Evolutionary conservation across 2,329 filamentous ascomycete genomes (phyloP).

Genomic region (Xylariaceae sp.): DNA sequence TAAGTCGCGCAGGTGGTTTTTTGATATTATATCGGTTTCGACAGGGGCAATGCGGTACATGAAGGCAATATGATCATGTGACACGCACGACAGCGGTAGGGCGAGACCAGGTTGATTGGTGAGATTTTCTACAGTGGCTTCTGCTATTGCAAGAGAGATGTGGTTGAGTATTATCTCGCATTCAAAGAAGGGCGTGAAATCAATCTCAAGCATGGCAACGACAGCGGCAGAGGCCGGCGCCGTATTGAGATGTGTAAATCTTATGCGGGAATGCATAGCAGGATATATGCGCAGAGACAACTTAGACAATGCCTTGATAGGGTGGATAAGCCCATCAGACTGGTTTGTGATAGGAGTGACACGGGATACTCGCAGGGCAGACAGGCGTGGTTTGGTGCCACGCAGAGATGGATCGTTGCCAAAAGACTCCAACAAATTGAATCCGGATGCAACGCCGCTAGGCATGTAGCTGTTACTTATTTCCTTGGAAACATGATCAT

Average conservation of each 20-base stretch:
- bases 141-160: conserved; percentile 54
- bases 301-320: conserved; percentile 60
- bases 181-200: conserved; percentile 67
- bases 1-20: conserved; percentile 49
- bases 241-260: conserved; percentile 63
- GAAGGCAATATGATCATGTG: conserved; percentile 72
- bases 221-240: conserved; percentile 56
- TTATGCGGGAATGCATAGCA: conserved; percentile 67
- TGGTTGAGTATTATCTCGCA: conserved; percentile 61
- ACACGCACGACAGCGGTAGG: conserved; percentile 59
- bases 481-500: conserved; percentile 39
- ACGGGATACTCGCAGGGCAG: conserved; percentile 69
- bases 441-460: conserved; percentile 63
- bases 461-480: conserved; percentile 61
- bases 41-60: conserved; percentile 63
- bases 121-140: conserved; percentile 57
- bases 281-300: conserved; percentile 63
- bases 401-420: conserved; percentile 59
- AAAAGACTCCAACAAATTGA: conserved; percentile 76
- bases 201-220: conserved; percentile 68
- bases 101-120: conserved; percentile 46
- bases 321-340: conserved; percentile 56
- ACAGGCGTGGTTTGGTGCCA: conserved; percentile 62
- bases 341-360: conserved; percentile 64
- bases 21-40: conserved; percentile 42